Evolutionary conservation across 2,329 filamentous ascomycete genomes (phyloP), one percentile per base, ranked within the genome.

Genomic region (Harringtonia aguacate): DNA sequence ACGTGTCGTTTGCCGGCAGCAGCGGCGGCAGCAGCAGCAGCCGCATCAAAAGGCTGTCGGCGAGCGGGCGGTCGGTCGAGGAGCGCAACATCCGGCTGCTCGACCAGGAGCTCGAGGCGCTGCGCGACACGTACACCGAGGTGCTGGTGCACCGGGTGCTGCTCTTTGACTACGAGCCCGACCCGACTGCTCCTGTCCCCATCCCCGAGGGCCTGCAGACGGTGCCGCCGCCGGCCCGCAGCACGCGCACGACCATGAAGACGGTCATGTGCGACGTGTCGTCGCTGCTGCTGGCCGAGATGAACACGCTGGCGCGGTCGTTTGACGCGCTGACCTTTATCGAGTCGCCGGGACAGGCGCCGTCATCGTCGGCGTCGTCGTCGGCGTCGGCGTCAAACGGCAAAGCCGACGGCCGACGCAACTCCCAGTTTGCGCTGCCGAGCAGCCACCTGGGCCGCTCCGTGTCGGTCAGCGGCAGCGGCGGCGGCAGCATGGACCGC

Each of bases 201-300:
- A 66, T 82, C 36, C 75, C 77, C 3, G 78, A 87, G 52, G 84
- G 81, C 39, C 74, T 92, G 34, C 68, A 81, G 37, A 71, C 77
- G 33, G 75, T 95, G 22, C 88, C 87, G 15, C 77, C 81, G 0
- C 66, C 68, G 18, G 73, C 81, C 45, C 68, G 78, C 24, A 84
- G 80, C 37, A 85, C 80, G 55, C 74, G 78, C 39, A 92, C 87
- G 2, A 92, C 87, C 2, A 80, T 89, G 60, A 86, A 85, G 63
- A 85, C 83, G 0, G 72, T 85, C 55, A 81, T 90, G 75, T 87
- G 84, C 56, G 81, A 87, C 58, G 75, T 89, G 44, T 86, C 84
- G 4, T 82, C 83, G 13, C 58, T 85, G 42, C 61, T 90, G 38
- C 67, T 90, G 20, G 82, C 82, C 18, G 84, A 87, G 61, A 79